Evolutionary conservation across 306 rosid genomes (phyloP).

Genomic region (Vigna radiata): DNA sequence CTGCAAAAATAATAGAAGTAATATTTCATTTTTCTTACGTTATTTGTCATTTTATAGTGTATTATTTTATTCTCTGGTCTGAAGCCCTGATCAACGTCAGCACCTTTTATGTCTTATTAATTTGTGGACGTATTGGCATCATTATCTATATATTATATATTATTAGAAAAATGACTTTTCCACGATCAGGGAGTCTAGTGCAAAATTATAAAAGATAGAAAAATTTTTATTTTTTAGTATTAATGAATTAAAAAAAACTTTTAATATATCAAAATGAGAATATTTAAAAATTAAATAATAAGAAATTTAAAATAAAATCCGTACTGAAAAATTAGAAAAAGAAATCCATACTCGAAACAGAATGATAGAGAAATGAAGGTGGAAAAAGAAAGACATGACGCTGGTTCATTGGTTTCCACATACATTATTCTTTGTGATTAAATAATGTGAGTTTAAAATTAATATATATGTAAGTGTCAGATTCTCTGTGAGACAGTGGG

Average conservation of each 20-base stretch:
- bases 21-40: background rate
- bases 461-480: slow-evolving; percentile 38
- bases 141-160: background rate
- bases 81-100: slow-evolving; percentile 47
- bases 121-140: slow-evolving; percentile 36
- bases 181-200: slow-evolving; percentile 2
- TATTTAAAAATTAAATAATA: too few species aligned
- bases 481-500: slow-evolving; percentile 48
- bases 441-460: slow-evolving; percentile 25
- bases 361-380: slow-evolving; percentile 30
- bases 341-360: background rate
- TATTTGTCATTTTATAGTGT: background rate
- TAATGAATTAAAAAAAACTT: too few species aligned
- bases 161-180: slow-evolving; percentile 19
- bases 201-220: background rate
- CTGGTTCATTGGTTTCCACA: slow-evolving; percentile 57
- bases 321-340: too few species aligned
- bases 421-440: slow-evolving; percentile 54
- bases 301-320: too few species aligned
- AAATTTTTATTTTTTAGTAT: too few species aligned
- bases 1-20: too few species aligned
- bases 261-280: too few species aligned
- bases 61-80: background rate
- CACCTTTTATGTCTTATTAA: slow-evolving; percentile 29
- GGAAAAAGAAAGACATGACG: slow-evolving; percentile 47